phyloP scores from a whole-genome alignment of 139 green algal genomes.

The Ettlia oleoabundans region DNA sequence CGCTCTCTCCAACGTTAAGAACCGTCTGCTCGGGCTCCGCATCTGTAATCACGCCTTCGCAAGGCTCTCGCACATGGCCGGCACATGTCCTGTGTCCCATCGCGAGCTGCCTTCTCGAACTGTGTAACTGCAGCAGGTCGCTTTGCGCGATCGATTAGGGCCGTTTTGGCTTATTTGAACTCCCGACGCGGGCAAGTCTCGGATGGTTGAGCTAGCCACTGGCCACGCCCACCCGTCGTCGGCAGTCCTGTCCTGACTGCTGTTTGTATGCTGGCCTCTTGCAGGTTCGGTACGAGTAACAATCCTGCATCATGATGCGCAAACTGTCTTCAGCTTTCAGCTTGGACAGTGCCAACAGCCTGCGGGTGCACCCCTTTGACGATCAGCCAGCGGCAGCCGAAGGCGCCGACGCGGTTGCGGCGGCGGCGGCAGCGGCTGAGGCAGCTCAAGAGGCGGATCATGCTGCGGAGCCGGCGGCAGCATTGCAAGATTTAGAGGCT shows the following conservation, averaged over 20 bases:
- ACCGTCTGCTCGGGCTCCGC: too few relatives aligned
- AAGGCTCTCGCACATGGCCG: too few relatives aligned
- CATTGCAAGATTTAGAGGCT: too few relatives aligned
- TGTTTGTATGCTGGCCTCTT: neutral
- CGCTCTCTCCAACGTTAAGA: too few relatives aligned
- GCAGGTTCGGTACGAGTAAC: neutral
- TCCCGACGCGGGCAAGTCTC: too few relatives aligned
- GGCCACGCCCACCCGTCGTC: neutral
- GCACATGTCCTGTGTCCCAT: too few relatives aligned
- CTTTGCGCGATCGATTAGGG: too few relatives aligned
- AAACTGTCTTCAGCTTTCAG: neutral
- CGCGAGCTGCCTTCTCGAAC: too few relatives aligned
- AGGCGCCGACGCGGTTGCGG: neutral
- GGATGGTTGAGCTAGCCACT: too few relatives aligned
- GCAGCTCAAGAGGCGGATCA: neutral
- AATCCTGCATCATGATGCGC: conserved; percentile 12
- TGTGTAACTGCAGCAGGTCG: too few relatives aligned
- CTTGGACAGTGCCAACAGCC: neutral
- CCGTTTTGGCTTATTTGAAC: too few relatives aligned
- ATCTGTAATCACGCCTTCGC: too few relatives aligned
- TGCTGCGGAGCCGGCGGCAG: neutral
- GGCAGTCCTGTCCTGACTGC: neutral
- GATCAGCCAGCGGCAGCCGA: neutral
- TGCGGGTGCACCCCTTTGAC: conserved; percentile 1
- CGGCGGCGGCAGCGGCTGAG: neutral